phyloP scores from a whole-genome alignment of 495 filamentous ascomycete genomes.

The Podospora conica region DNA sequence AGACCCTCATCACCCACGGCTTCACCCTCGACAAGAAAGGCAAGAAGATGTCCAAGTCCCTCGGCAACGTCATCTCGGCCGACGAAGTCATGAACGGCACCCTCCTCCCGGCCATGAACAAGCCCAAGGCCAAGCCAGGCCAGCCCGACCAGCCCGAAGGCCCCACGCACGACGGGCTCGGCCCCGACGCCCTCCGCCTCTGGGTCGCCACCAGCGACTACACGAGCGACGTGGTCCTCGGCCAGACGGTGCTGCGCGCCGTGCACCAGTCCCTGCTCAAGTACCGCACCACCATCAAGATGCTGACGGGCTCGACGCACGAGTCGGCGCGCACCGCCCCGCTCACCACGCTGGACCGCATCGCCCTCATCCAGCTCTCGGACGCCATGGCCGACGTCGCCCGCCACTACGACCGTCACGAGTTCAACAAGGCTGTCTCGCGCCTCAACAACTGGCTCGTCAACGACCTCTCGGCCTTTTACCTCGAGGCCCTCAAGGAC shows the following conservation, averaged over 20 bases:
- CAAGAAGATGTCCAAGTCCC: constrained; percentile 96
- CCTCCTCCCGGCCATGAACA: constrained; percentile 39
- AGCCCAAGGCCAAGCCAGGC: constrained; percentile 39
- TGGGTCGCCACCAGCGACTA: constrained; percentile 93
- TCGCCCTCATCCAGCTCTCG: constrained; percentile 69
- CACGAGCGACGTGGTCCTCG: constrained; percentile 76
- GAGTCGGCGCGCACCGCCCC: constrained; percentile 46
- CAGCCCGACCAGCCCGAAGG: constrained; percentile 11
- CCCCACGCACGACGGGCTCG: constrained; percentile 41
- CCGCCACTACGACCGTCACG: constrained; percentile 58
- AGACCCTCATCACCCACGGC: constrained; percentile 83
- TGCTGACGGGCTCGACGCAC: constrained; percentile 73
- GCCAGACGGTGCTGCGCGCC: constrained; percentile 63
- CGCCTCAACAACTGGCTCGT: constrained; percentile 72
- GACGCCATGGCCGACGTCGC: constrained; percentile 54
- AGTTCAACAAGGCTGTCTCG: constrained; percentile 75
- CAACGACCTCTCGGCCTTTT: constrained; percentile 82
- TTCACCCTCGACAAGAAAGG: constrained; percentile 86
- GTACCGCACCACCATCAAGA: constrained; percentile 79
- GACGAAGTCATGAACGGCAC: constrained; percentile 77
- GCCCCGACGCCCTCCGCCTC: constrained; percentile 79
- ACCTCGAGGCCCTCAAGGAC: constrained; percentile 89
- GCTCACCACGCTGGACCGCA: constrained; percentile 56
- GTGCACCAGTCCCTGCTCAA: constrained; percentile 74
- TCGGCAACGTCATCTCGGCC: constrained; percentile 84